Percentiles rank a stretch among this genome's conserved stretches.
Conservation (phyloP, 768 basidiomycete genomes). For the Epithele typhae region DNA sequence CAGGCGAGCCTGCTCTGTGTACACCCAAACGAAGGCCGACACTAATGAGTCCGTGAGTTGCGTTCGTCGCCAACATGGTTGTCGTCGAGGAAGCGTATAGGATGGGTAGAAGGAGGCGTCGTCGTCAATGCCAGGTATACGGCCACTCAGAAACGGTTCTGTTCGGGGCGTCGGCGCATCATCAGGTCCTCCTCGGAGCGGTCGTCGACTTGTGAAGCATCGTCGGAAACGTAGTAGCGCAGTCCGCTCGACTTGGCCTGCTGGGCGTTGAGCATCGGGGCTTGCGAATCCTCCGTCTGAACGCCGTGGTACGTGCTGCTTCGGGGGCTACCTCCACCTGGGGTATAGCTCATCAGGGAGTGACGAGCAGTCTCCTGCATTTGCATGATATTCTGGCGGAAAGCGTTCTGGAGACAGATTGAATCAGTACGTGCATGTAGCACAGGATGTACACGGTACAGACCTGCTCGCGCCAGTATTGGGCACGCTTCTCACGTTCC, state of each 20-base stretch:
- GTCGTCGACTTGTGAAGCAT: constrained; percentile 27
- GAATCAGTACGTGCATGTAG: neutral
- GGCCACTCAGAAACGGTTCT: constrained; percentile 17
- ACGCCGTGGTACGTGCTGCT: constrained; percentile 45
- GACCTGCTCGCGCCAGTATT: constrained; percentile 90
- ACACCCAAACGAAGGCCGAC: no score
- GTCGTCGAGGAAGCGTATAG: no score
- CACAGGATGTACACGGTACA: neutral
- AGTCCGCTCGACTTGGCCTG: constrained; percentile 44
- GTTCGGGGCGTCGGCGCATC: constrained; percentile 31
- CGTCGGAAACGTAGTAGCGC: constrained; percentile 49
- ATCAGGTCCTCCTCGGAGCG: constrained; percentile 41
- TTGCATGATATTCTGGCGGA: constrained; percentile 75
- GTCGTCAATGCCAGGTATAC: no score
- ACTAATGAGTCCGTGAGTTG: no score
- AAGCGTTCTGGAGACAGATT: constrained; percentile 50
- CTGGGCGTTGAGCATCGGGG: constrained; percentile 45
- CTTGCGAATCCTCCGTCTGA: constrained; percentile 48
- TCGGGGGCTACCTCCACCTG: constrained; percentile 37
- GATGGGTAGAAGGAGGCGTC: no score
- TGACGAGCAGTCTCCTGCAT: constrained; percentile 73
- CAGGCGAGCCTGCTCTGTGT: no score
- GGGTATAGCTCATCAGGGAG: constrained; percentile 52
- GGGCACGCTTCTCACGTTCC: constrained; percentile 79
- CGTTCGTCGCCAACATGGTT: no score